These are phyloP conservation scores for Neurospora africana DNA, from an alignment of 495 filamentous ascomycete species.

Conservation along the genomic window DNA sequence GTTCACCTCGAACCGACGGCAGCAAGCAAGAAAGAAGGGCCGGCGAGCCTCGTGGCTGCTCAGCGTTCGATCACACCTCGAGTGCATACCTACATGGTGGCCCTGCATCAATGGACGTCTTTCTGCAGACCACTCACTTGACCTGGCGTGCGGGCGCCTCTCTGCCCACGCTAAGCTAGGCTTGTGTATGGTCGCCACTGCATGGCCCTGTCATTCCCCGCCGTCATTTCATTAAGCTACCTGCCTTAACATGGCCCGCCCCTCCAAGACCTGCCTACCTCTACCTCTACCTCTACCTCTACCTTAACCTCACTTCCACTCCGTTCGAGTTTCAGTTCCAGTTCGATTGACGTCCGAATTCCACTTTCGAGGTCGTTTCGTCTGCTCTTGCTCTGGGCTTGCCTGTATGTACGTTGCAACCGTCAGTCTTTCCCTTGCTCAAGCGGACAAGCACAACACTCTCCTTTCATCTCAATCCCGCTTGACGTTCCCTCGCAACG, in stretches of 20 bases:
- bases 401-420: neutral
- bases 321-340: constrained; percentile 3
- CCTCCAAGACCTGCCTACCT: constrained; percentile 21
- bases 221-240: constrained; percentile 28
- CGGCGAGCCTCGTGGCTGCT: neutral
- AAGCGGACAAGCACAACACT: neutral
- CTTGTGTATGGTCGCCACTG: constrained; percentile 26
- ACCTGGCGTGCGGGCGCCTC: constrained; percentile 20
- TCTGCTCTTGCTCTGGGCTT: neutral
- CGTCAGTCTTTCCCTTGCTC: neutral
- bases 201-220: constrained; percentile 27
- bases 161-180: constrained; percentile 18
- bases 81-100: constrained; percentile 12
- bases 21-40: neutral
- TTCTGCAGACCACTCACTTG: constrained; percentile 13
- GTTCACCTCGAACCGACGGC: neutral
- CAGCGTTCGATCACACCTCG: constrained; percentile 4
- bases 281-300: neutral
- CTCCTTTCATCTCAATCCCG: neutral
- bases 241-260: constrained; percentile 18
- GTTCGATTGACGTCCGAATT: constrained; percentile 15
- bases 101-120: neutral
- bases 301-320: neutral
- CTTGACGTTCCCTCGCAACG: neutral
- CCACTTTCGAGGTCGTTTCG: constrained; percentile 9